Conservation (phyloP, 2,329 filamentous ascomycete genomes). For the Ophiostoma australiae region DNA sequence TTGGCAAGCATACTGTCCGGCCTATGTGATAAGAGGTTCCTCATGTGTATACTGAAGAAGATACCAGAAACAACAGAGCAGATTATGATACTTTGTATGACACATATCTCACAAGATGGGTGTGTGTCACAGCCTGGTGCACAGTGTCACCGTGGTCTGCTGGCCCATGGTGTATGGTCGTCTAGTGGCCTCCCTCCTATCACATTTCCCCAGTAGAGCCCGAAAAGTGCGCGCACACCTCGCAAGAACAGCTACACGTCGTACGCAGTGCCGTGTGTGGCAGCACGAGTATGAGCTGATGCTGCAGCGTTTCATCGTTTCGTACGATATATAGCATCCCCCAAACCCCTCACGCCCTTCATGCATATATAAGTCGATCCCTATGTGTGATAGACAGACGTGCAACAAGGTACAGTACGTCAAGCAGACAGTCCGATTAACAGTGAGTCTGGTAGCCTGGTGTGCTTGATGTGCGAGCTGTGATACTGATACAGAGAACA, state of each 20-base stretch:
- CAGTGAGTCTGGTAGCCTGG: not conserved
- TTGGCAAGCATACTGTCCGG: not conserved
- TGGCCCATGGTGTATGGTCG: not conserved
- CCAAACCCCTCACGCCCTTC: not conserved
- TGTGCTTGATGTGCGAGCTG: not conserved
- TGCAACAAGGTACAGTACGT: not conserved
- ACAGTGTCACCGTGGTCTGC: not conserved
- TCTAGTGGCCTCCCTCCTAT: not conserved
- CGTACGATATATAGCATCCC: not conserved
- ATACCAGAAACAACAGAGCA: not conserved
- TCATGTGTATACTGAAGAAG: not conserved
- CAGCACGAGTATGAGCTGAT: not conserved
- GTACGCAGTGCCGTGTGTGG: not conserved
- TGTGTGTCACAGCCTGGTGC: not conserved
- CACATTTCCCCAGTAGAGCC: not conserved
- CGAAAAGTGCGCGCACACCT: not conserved
- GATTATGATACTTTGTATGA: not conserved
- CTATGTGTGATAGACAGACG: not conserved
- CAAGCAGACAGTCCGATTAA: not conserved
- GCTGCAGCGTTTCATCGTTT: not conserved
- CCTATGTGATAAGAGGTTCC: not conserved
- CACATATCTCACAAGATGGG: not conserved
- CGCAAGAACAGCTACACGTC: not conserved
- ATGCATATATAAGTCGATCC: not conserved
- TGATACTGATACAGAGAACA: not conserved